Conservation (phyloP, 208 protist species). For the Acanthamoeba triangularis region DNA sequence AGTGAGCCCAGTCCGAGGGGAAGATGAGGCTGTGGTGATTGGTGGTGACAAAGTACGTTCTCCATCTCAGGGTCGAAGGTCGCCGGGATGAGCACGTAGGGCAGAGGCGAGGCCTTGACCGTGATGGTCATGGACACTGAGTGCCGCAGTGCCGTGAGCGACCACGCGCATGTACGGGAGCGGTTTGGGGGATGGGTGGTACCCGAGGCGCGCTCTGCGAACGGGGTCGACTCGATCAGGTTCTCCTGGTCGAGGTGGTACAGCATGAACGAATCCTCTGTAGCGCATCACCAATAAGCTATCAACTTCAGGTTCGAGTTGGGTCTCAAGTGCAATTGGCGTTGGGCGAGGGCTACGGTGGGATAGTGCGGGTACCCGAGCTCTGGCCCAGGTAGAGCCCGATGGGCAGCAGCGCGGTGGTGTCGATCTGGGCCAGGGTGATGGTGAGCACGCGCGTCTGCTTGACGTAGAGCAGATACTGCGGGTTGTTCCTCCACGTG, state of each 20-base stretch:
- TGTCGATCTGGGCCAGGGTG: not conserved
- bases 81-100: constrained; percentile 50
- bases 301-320: too few relatives aligned
- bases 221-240: constrained; percentile 19
- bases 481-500: constrained; percentile 66
- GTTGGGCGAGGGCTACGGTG: not conserved
- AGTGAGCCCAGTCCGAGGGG: too few relatives aligned
- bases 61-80: constrained; percentile 36
- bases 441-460: not conserved
- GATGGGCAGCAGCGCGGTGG: not conserved
- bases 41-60: not conserved
- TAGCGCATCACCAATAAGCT: not conserved
- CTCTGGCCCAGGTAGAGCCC: constrained; percentile 23
- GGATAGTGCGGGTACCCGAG: not conserved
- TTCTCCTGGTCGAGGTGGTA: constrained; percentile 10
- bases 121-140: constrained; percentile 23
- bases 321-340: not conserved
- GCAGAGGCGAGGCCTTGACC: not conserved
- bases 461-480: constrained; percentile 15
- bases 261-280: constrained; percentile 50
- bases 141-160: not conserved
- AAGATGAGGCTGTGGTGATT: too few relatives aligned
- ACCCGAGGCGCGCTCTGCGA: not conserved
- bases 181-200: not conserved
- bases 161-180: not conserved